phyloP scores from a whole-genome alignment of 2,329 filamentous ascomycete genomes.

The Coleophoma eucalyptorum region DNA sequence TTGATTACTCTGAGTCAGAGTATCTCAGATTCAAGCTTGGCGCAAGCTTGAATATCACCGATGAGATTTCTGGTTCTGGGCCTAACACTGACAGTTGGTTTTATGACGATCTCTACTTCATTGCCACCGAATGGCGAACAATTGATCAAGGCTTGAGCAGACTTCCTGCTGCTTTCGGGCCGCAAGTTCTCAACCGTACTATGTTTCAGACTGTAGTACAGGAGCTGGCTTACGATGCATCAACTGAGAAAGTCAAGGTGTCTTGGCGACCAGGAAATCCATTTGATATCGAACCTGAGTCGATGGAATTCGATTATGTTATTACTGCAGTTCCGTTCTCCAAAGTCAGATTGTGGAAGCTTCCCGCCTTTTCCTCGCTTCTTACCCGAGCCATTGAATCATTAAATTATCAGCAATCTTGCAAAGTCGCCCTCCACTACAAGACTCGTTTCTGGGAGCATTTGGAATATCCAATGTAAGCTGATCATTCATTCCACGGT shows the following conservation, averaged over 20 bases:
- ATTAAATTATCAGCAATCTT: slow-evolving; percentile 40
- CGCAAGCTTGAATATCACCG: slow-evolving; percentile 52
- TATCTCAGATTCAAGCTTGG: slow-evolving; percentile 66
- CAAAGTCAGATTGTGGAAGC: slow-evolving; percentile 17
- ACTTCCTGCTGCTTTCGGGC: slow-evolving; percentile 58
- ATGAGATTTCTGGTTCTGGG: slow-evolving; percentile 4
- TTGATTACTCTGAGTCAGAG: slow-evolving; percentile 68
- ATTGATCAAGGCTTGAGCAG: slow-evolving; percentile 43
- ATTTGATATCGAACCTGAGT: slow-evolving; percentile 5
- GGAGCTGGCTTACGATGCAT: slow-evolving; percentile 48
- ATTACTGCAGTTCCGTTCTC: slow-evolving; percentile 24
- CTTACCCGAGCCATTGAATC: slow-evolving; percentile 44
- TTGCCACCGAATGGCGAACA: slow-evolving; percentile 15
- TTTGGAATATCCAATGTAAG: slow-evolving; percentile 32
- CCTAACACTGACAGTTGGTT: slow-evolving; percentile 37
- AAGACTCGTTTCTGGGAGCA: slow-evolving; percentile 59
- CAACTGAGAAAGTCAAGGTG: slow-evolving; percentile 50
- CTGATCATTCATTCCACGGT: slow-evolving; percentile 29
- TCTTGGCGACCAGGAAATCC: slow-evolving; percentile 43
- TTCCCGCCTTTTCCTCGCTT: slow-evolving; percentile 31
- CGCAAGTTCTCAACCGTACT: slow-evolving; percentile 53
- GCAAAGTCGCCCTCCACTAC: slow-evolving; percentile 65
- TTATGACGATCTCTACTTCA: slow-evolving; percentile 19
- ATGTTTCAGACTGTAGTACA: slow-evolving; percentile 54
- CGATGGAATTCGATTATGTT: slow-evolving; percentile 19